Percentiles rank a stretch among this genome's conserved stretches.
These are phyloP conservation scores for Gamsiella multidivaricata DNA, from an alignment of 192 early-diverging fungal genomes.

Conservation along the genomic window DNA sequence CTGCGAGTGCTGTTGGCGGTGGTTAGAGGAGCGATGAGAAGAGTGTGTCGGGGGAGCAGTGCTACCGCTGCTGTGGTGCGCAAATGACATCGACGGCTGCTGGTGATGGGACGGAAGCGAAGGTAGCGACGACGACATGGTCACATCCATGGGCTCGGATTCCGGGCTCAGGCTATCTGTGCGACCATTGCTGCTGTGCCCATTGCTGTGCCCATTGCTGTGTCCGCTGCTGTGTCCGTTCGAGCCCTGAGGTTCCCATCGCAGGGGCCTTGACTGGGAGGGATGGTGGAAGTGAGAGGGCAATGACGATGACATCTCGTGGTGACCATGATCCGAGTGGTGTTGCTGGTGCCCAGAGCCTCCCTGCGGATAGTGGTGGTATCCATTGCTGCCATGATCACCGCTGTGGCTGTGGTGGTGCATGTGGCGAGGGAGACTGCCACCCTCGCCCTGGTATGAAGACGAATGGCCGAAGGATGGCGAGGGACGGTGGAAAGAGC, in stretches of 20 bases:
- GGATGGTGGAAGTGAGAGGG: conserved; percentile 45
- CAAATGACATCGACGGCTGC: conserved; percentile 15
- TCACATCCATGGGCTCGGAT: conserved; percentile 46
- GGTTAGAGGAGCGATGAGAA: conserved; percentile 7
- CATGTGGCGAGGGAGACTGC: conserved; percentile 9
- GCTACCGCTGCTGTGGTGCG: conserved; percentile 14
- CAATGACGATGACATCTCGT: conserved; percentile 50
- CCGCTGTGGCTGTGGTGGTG: conserved; percentile 46
- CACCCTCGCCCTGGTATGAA: conserved; percentile 26
- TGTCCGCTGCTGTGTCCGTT: conserved; percentile 18
- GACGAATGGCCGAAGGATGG: conserved; percentile 23
- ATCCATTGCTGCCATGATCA: conserved; percentile 8
- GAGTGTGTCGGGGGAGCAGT: neutral
- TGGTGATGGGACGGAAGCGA: conserved; percentile 11
- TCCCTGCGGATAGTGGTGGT: conserved; percentile 30
- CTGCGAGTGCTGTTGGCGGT: conserved; percentile 49
- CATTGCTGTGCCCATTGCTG: conserved; percentile 13
- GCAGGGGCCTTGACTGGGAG: conserved; percentile 31
- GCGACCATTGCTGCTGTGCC: conserved; percentile 12
- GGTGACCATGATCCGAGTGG: conserved; percentile 33
- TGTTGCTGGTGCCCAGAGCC: conserved; percentile 29
- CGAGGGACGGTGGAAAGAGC: conserved; percentile 28
- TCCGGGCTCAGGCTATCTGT: conserved; percentile 35
- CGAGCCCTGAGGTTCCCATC: conserved; percentile 38
- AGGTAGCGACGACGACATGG: conserved; percentile 41